A percentile compares a stretch with the other conserved stretches of the same genome.
Conservation (phyloP, 345 rosid species). For the Durio zibethinus region DNA sequence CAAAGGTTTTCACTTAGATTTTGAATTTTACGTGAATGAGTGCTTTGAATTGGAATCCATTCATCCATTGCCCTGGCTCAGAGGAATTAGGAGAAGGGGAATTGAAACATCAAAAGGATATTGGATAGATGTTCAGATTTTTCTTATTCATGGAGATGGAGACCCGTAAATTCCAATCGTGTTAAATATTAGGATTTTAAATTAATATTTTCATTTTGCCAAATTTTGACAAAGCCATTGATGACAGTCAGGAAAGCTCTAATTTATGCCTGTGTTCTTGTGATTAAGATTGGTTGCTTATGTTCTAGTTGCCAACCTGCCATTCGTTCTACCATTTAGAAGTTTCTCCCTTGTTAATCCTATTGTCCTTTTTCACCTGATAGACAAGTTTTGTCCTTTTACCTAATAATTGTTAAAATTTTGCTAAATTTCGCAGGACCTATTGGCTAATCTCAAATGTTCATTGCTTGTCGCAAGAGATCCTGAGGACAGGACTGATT, state of each 20-base stretch:
- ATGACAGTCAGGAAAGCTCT: neutral
- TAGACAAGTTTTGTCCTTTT: neutral
- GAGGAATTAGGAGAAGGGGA: neutral
- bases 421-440: conserved; percentile 53
- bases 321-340: neutral
- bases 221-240: neutral
- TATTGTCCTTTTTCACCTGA: neutral
- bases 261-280: neutral
- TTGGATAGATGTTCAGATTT: neutral
- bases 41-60: neutral
- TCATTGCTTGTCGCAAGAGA: conserved; percentile 72
- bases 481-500: no score
- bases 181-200: no score
- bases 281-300: neutral
- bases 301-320: neutral
- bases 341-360: neutral
- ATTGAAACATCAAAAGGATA: neutral
- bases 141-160: neutral
- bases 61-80: neutral
- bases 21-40: neutral
- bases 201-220: neutral
- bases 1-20: conserved; percentile 51
- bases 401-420: conserved; percentile 2
- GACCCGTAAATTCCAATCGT: neutral
- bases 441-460: conserved; percentile 76